Evolutionary conservation across 768 basidiomycete species (phyloP), one percentile per base, ranked within the genome.

Genomic region (Chalciporus pseudorubinellus): DNA sequence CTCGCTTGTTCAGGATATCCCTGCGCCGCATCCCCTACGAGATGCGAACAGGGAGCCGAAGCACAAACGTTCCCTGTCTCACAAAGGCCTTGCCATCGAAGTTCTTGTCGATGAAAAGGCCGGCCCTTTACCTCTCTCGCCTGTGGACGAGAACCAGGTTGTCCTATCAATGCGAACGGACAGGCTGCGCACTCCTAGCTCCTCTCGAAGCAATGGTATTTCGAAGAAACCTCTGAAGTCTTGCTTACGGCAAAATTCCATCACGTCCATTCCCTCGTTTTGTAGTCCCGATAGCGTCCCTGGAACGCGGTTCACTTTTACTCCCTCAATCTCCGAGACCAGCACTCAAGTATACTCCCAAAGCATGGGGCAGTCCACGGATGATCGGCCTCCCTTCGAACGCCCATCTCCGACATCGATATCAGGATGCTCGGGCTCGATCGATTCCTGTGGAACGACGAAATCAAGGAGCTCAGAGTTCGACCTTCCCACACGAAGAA

Each of bases 341-440:
- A 54, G 50, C 31, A 34, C 48, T 8, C 33, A 18, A 5, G 42
- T 22, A 6, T 13, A 24, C 20, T 44, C 43, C 7, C 19, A n/a
- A 14, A 46, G 29, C 4, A 14, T 26, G 11, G 24, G 21, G 21
- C 21, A 33, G 22, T 44, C 53, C 19, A 39, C 19, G 1, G 46
- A 39, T 21, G 61, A 62, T 42, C 45, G 47, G 21, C 18, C n/a
- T 57, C 51, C 11, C 26, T 65, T 48, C 44, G 38, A 40, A 68
- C 61, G 3, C 61, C 59, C 0, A 40, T 46, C 13, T 57, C 53
- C 18, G 56, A 62, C 0, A 47, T 54, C 1, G 61, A 61, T 13
- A 55, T 66, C 39, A 52, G 64, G n/a, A 53, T 61, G n/a, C 47
- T 66, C 6, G 60, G 64, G 36, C 64, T 68, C 4, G 59, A 66